Evolutionary conservation across 2,329 filamentous ascomycete species (phyloP).

Genomic region (Trichocomaceae sp.): DNA sequence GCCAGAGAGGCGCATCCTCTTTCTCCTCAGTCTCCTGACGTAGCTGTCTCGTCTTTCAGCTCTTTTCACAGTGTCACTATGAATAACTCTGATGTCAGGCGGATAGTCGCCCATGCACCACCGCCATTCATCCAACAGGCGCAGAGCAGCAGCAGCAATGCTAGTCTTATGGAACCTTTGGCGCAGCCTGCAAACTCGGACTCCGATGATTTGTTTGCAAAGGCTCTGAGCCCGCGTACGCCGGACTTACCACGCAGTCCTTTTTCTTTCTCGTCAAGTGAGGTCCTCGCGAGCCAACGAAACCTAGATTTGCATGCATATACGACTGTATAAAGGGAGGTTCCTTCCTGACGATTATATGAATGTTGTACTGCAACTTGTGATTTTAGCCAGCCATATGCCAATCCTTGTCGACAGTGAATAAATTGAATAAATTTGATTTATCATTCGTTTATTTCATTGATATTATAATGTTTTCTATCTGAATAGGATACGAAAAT

Average conservation of each 20-base stretch:
- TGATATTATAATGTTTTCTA: background rate
- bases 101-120: conserved; percentile 32
- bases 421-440: background rate
- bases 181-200: conserved; percentile 38
- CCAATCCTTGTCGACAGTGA: background rate
- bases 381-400: background rate
- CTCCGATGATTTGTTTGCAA: conserved; percentile 74
- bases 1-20: conserved; percentile 42
- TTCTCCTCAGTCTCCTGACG: conserved; percentile 57
- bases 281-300: conserved; percentile 23
- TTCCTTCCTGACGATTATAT: background rate
- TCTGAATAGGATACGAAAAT: background rate
- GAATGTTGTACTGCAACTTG: background rate
- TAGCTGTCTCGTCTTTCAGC: conserved; percentile 57
- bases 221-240: conserved; percentile 78
- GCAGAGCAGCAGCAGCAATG: conserved; percentile 27
- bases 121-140: conserved; percentile 34
- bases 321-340: background rate
- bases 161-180: conserved; percentile 29
- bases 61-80: conserved; percentile 41
- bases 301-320: background rate
- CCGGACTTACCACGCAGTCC: conserved; percentile 81
- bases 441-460: background rate
- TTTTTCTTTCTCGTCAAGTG: conserved; percentile 55
- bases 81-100: conserved; percentile 13